Base-by-base conservation (phyloP, 768 basidiomycete species). In the Coprinopsis cinerea region DNA sequence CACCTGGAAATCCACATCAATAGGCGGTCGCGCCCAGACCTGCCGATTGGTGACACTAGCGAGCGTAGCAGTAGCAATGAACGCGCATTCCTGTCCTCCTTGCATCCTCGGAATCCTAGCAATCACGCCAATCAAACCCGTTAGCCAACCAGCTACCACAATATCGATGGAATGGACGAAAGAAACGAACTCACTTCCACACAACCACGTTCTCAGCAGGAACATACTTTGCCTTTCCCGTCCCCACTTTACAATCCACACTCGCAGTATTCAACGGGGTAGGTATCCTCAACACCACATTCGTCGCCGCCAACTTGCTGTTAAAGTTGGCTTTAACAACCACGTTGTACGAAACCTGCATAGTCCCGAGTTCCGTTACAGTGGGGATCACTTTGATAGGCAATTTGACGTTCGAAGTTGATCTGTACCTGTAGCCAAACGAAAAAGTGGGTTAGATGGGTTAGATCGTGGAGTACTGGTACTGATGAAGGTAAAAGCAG, bases 1-100 rank as follows among this genome's bases (percentile, higher is more conserved):
- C 50, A 99, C 96, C 70, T 94, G 92, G 70, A 99, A 99, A 66
- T 99, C 96, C 55, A 98, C 85, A 57, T 95, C 91, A 61, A 99
- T 98, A 5, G 96, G 96, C 15, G 96, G 96, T 48, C 96, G 76
- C 2, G 94, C 93, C 96, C 96, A 99, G 3, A 95, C 85, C 76
- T 97, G 93, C 27, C 92, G 84, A 52, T 82, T 78, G 0, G 96
- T 99, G 26, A 92, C 95, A 52, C 82, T 81, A 1, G 94, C 91
- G 53, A 98, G 71, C 27, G 79, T 77, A 4, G 92, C 95, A 7
- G 83, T 81, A 0, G 83, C 96, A 1, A 80, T 79, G 49, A 98
- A 79, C 0, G 91, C 91, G 55, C 82, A 79, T 67, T 99, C 96
- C 56, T 91, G 83, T 3, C 88, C 89, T 40, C 96, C 96, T 66